Conservation (phyloP, 345 rosid genomes). For the Streptanthus diversifolius region DNA sequence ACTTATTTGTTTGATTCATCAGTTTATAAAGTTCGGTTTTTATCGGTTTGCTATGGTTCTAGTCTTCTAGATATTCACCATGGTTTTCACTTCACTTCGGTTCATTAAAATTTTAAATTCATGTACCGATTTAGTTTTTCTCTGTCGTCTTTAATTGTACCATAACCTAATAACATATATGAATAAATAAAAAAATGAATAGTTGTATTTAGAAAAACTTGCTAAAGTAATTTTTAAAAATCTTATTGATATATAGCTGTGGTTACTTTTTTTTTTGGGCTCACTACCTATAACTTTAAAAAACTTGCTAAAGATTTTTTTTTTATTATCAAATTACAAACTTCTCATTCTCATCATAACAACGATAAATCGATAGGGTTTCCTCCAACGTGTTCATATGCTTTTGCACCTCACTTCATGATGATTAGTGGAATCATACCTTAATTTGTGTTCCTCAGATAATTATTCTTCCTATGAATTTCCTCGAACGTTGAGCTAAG, state of each 20-base stretch:
- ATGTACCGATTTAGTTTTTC: not conserved
- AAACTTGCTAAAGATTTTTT: too few species aligned
- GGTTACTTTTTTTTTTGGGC: too few species aligned
- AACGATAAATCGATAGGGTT: not conserved
- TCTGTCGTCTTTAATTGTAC: too few species aligned
- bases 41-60: not conserved
- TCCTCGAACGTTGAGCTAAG: conserved; percentile 14
- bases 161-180: too few species aligned
- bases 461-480: not conserved
- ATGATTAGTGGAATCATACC: not conserved
- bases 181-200: too few species aligned
- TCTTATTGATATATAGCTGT: too few species aligned
- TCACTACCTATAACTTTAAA: too few species aligned
- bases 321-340: too few species aligned
- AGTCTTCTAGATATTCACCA: not conserved
- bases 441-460: conserved; percentile 4
- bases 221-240: too few species aligned
- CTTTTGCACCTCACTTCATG: not conserved
- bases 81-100: not conserved
- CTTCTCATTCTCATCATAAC: not conserved
- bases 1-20: not conserved
- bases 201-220: too few species aligned
- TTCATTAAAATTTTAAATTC: not conserved
- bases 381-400: not conserved
- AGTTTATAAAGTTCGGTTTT: not conserved